A percentile compares a stretch with the other conserved stretches of the same genome.
Conservation (phyloP, 164 flowering plant genomes). For the Tetrastigma voinierianum region DNA sequence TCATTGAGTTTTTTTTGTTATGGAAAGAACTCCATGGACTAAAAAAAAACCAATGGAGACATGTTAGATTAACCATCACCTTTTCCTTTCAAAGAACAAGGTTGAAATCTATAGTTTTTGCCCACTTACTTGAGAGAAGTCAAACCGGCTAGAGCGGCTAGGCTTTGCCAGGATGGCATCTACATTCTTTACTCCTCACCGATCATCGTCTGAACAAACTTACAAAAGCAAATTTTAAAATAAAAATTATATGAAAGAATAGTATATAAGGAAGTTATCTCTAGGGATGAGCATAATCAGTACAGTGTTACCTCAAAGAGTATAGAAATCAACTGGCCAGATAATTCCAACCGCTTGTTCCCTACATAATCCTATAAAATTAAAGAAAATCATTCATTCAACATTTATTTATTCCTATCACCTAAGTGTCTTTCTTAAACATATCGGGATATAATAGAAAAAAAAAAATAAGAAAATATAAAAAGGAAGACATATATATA, state of each 20-base stretch:
- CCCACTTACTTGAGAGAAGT: conserved; percentile 49
- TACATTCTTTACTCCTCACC: conserved; percentile 30
- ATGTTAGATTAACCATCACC: too few species aligned
- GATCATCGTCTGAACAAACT: conserved; percentile 87
- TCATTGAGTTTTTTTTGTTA: too few species aligned
- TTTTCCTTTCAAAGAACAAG: too few species aligned
- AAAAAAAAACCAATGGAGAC: too few species aligned
- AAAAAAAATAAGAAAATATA: too few species aligned
- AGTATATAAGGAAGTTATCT: neutral
- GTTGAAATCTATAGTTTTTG: neutral
- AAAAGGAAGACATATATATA: too few species aligned
- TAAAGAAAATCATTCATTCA: neutral
- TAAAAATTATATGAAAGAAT: neutral
- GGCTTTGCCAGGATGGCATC: conserved; percentile 39
- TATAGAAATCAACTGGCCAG: conserved; percentile 83
- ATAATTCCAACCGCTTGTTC: conserved; percentile 90
- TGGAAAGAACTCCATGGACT: too few species aligned
- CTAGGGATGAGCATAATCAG: neutral
- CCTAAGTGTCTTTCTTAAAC: too few species aligned
- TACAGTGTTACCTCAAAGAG: conserved; percentile 73
- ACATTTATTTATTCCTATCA: too few species aligned
- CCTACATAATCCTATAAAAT: conserved; percentile 89
- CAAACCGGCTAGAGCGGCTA: conserved; percentile 54
- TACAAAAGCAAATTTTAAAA: conserved; percentile 10
- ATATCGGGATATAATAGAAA: too few species aligned